Evolutionary conservation across 1,284 basidiomycete species (phyloP).

Genomic region (Golubevia sp.): DNA sequence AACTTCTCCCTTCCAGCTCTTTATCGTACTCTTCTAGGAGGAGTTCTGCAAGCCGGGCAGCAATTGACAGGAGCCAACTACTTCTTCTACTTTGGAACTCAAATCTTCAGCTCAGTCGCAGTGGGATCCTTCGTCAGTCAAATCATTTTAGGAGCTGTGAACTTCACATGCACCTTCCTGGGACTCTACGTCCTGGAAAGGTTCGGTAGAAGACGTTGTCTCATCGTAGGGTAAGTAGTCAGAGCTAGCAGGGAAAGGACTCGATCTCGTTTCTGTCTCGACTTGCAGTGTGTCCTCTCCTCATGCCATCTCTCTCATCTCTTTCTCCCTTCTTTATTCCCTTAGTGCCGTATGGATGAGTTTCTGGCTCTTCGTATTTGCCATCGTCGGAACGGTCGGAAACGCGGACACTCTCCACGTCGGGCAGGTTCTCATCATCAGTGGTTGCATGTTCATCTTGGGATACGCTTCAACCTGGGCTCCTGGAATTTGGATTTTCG

Average conservation of each 20-base stretch:
- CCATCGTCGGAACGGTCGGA: slow-evolving; percentile 73
- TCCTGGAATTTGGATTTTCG: slow-evolving; percentile 53
- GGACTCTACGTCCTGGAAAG: slow-evolving; percentile 74
- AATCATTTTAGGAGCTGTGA: slow-evolving; percentile 73
- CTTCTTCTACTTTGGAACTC: slow-evolving; percentile 50
- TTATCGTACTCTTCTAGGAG: slow-evolving; percentile 64
- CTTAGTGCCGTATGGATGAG: slow-evolving; percentile 67
- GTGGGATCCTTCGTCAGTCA: slow-evolving; percentile 69
- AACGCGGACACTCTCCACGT: slow-evolving; percentile 63
- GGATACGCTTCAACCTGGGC: slow-evolving; percentile 77
- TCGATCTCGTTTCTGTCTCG: too few species aligned
- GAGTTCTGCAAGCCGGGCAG: slow-evolving; percentile 74
- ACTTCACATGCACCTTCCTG: slow-evolving; percentile 71
- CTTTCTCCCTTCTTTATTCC: background rate
- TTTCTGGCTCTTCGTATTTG: slow-evolving; percentile 77
- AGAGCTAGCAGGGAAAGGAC: too few species aligned
- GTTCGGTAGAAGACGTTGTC: slow-evolving; percentile 70
- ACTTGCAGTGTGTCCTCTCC: too few species aligned
- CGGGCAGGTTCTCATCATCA: slow-evolving; percentile 71
- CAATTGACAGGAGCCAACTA: slow-evolving; percentile 73
- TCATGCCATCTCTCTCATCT: background rate
- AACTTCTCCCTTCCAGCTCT: slow-evolving; percentile 10
- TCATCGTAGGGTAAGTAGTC: slow-evolving; percentile 67
- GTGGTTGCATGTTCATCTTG: slow-evolving; percentile 78
- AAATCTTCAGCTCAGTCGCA: background rate